Base-by-base conservation (phyloP, 495 filamentous ascomycete species). In the Penicillium soppii region DNA sequence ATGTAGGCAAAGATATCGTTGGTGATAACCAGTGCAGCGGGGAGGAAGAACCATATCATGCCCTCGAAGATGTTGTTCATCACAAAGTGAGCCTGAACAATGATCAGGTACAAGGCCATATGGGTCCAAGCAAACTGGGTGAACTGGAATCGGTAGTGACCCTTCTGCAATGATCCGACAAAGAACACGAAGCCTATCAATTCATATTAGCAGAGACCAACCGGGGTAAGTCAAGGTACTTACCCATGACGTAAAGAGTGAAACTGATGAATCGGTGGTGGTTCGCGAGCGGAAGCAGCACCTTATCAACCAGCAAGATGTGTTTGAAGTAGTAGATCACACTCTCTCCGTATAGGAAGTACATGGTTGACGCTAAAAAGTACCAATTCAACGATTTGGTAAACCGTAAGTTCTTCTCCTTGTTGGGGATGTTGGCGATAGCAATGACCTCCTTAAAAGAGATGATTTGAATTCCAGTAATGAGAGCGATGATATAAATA, bases 251-350 rank as follows among this genome's bases (percentile, higher is more conserved):
- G 69, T 97, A 97, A 43, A 99, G 87, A 63, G 90, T 86, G 65
- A 99, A 99, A 75, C 90, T 95, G 65, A 99, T 96, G 74, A 99
- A 99, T 27, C 95, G 86, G 68, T 99, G 95, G 70, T 99, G 95
- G 6, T 92, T 97, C 22, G 95, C 92, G 55, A 99, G 86, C 3
- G 92, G 92, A 41, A 95, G 76, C 40, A 99, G 73, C 26, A 97
- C 88, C 65, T 85, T 87, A 70, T 97, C 92, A n/a, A 99, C 89
- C 51, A 97, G 69, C 25, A 99, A 81, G 47, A 99, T 89, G 59
- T 97, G 95, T 77, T 97, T 97, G 73, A 99, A 97, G 70, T 99
- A 99, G 73, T 97, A 99, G 52, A 99, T 94, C 55, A 99, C 92
- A 56, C 90, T 96, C 73, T 99, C 95, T 52, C 95, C 95, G 60